Conservation (phyloP, 441 rosid species). For the Populus hybrid region DNA sequence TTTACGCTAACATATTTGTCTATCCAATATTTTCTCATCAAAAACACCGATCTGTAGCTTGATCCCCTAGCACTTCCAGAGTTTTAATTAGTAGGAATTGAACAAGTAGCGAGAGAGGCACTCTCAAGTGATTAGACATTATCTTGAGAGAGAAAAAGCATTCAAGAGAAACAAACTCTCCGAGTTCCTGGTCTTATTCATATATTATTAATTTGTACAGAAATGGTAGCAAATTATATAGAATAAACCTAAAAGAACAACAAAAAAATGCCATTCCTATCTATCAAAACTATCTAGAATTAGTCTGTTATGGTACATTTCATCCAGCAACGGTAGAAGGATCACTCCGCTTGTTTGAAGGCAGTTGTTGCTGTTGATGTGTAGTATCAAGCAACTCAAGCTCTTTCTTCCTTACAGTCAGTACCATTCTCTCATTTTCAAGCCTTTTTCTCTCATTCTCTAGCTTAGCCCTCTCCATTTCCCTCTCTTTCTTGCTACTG, state of each 20-base stretch:
- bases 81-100: background rate
- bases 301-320: constrained; percentile 8
- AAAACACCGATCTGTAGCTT: too few relatives aligned
- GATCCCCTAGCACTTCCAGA: background rate
- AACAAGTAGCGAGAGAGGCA: background rate
- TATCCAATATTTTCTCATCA: too few relatives aligned
- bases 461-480: constrained; percentile 80
- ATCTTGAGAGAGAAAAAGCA: too few relatives aligned
- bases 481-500: constrained; percentile 82
- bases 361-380: constrained; percentile 38
- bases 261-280: background rate
- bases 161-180: background rate
- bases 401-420: constrained; percentile 61
- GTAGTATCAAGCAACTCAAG: constrained; percentile 50
- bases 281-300: background rate
- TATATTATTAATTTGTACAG: background rate
- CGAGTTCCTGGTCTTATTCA: too few relatives aligned
- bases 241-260: background rate
- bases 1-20: too few relatives aligned
- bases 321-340: constrained; percentile 56
- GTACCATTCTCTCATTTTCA: constrained; percentile 73
- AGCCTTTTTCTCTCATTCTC: constrained; percentile 65
- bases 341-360: constrained; percentile 56
- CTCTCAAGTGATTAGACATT: background rate
- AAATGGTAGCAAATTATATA: background rate